These are phyloP conservation scores for Cichorium intybus DNA, from an alignment of 140 eudicot species.

Conservation along the genomic window DNA sequence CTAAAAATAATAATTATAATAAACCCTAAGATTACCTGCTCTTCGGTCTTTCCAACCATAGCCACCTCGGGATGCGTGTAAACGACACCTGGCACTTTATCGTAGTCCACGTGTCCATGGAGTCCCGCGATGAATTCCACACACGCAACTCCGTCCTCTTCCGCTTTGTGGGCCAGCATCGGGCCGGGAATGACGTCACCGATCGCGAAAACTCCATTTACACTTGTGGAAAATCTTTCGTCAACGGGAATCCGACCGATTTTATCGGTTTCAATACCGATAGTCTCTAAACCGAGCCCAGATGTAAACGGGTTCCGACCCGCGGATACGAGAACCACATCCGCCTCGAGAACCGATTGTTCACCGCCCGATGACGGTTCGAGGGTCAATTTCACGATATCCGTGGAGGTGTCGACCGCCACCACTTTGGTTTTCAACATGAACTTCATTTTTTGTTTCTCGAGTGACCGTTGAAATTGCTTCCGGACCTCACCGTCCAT, in stretches of 20 bases:
- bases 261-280: conserved; percentile 78
- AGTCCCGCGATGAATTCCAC: conserved; percentile 80
- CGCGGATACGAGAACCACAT: conserved; percentile 81
- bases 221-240: conserved; percentile 53
- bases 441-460: conserved; percentile 87
- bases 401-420: conserved; percentile 55
- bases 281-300: conserved; percentile 68
- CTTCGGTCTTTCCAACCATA: conserved; percentile 80
- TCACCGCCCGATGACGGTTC: conserved; percentile 91
- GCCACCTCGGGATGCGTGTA: conserved; percentile 94
- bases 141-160: conserved; percentile 88
- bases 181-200: conserved; percentile 95
- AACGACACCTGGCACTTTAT: conserved; percentile 78
- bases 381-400: conserved; percentile 59
- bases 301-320: conserved; percentile 72
- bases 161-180: conserved; percentile 93
- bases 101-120: conserved; percentile 86
- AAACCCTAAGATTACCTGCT: too few relatives aligned
- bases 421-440: conserved; percentile 81
- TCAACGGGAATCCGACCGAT: conserved; percentile 66
- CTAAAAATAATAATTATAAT: too few relatives aligned
- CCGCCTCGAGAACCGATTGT: conserved; percentile 69
- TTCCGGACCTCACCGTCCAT: conserved; percentile 88
- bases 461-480: conserved; percentile 78
- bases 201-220: conserved; percentile 68